Percentiles rank a stretch among this genome's conserved stretches.
Conservation (phyloP, 768 basidiomycete genomes). For the Ephemerocybe angulata region DNA sequence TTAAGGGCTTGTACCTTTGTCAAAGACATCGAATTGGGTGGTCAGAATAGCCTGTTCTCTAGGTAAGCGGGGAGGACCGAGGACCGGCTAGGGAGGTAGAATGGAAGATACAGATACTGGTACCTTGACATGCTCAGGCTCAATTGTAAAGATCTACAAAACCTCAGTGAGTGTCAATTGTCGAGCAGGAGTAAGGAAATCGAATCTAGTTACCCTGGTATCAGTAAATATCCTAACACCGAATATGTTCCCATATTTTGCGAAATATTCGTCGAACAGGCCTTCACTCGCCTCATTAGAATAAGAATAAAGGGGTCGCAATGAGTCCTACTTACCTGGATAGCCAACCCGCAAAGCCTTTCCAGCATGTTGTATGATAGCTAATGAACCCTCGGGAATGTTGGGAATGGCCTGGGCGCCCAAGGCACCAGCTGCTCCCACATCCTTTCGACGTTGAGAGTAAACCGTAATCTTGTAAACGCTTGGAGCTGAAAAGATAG, state of each 20-base stretch:
- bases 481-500: too few relatives aligned
- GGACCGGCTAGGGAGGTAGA: too few relatives aligned
- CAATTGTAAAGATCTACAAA: background rate
- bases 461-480: too few relatives aligned
- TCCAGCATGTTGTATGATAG: background rate
- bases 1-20: slow-evolving; percentile 31
- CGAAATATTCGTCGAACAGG: background rate
- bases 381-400: too few relatives aligned
- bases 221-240: background rate
- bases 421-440: too few relatives aligned
- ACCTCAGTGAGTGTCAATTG: too few relatives aligned
- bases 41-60: slow-evolving; percentile 36
- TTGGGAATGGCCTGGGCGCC: too few relatives aligned
- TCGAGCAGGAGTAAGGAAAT: too few relatives aligned
- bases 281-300: background rate
- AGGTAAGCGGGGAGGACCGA: too few relatives aligned
- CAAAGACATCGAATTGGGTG: slow-evolving; percentile 43
- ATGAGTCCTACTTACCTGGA: background rate
- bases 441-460: too few relatives aligned
- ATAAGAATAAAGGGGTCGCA: background rate
- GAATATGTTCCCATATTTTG: background rate
- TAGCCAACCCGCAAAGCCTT: background rate
- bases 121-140: background rate
- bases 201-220: too few relatives aligned
- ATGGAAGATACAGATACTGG: background rate